Conservation (phyloP, 108 stramenopile genomes). For the Fistulifera pelliculosa region DNA sequence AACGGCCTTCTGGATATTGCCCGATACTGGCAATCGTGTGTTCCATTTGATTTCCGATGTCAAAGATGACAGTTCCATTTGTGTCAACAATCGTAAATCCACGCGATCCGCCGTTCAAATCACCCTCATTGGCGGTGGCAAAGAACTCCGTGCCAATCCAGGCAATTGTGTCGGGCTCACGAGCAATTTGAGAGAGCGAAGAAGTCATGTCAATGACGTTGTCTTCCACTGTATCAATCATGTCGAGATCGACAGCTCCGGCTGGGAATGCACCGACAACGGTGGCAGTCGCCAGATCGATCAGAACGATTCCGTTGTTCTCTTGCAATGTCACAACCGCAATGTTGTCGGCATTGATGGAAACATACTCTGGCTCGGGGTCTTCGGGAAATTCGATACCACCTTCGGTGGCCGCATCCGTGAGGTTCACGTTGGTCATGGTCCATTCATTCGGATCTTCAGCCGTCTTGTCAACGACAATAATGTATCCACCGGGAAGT, state of each 20-base stretch:
- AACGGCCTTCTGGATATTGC: conserved; percentile 64
- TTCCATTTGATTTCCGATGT: conserved; percentile 33
- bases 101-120: conserved; percentile 51
- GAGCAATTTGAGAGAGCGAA: conserved; percentile 10
- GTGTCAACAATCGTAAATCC: conserved; percentile 48
- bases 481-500: conserved; percentile 42
- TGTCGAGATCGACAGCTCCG: conserved; percentile 29
- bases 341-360: conserved; percentile 49
- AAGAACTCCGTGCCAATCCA: conserved; percentile 55
- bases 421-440: conserved; percentile 18
- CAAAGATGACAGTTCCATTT: conserved; percentile 37
- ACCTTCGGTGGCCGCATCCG: background rate
- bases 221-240: conserved; percentile 46
- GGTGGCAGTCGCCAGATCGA: conserved; percentile 27
- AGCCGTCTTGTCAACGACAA: conserved; percentile 18
- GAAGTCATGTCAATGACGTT: conserved; percentile 31
- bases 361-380: conserved; percentile 67
- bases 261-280: conserved; percentile 39
- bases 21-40: conserved; percentile 32
- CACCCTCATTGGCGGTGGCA: conserved; percentile 70
- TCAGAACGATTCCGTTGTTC: conserved; percentile 56
- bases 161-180: conserved; percentile 62
- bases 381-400: conserved; percentile 40
- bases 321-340: conserved; percentile 59
- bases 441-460: conserved; percentile 30